These are phyloP conservation scores for Rostrohypoxylon terebratum DNA, from an alignment of 495 filamentous ascomycete species.

Conservation along the genomic window DNA sequence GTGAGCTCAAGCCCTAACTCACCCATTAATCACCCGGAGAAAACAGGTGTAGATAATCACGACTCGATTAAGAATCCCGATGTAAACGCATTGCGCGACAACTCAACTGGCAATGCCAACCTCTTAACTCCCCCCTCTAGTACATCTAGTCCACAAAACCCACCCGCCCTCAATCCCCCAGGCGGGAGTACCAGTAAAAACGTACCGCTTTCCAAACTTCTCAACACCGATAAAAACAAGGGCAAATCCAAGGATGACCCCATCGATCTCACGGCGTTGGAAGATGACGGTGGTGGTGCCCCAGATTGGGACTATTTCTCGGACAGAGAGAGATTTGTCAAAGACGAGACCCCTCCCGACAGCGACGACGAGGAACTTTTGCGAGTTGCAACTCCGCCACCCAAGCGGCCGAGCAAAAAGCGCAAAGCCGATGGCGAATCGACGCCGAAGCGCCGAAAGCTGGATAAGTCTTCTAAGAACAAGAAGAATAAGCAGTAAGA, in stretches of 20 bases:
- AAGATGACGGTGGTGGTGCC: neutral
- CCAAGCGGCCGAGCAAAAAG: neutral
- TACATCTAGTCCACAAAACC: neutral
- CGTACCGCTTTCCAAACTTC: neutral
- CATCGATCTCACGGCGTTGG: neutral
- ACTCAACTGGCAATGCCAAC: neutral
- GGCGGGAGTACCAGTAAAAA: neutral
- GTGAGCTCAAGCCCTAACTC: constrained; percentile 13
- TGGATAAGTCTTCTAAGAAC: neutral
- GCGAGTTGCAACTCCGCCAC: constrained; percentile 1
- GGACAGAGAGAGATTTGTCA: neutral
- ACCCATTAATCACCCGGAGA: neutral
- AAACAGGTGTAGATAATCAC: neutral
- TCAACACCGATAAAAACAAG: too few relatives aligned
- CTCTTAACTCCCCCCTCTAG: neutral
- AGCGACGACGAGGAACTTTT: neutral
- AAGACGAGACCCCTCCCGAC: constrained; percentile 14
- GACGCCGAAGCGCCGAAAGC: neutral
- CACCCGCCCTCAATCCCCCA: constrained; percentile 12
- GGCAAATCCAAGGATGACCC: neutral
- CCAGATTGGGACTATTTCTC: constrained; percentile 1
- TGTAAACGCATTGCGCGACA: neutral
- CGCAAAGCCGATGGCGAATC: neutral
- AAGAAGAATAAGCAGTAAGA: neutral
- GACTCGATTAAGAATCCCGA: neutral